Conservation (phyloP, 2,329 filamentous ascomycete genomes). For the Monosporascus sp. region DNA sequence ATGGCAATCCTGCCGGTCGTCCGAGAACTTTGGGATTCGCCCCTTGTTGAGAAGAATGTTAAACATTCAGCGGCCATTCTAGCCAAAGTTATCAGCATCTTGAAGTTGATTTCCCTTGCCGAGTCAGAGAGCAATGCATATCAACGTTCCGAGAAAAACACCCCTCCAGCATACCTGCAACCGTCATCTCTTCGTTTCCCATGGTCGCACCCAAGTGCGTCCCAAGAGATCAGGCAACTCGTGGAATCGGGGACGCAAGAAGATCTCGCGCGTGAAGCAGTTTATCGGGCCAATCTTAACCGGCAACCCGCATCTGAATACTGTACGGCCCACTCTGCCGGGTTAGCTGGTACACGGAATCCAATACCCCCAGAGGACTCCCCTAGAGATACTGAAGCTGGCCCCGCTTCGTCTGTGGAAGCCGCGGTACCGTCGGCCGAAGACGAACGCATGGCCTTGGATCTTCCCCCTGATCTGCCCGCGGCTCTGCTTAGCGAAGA, state of each 20-base stretch:
- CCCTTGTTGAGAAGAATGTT: slow-evolving; percentile 65
- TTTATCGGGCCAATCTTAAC: slow-evolving; percentile 76
- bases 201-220: slow-evolving; percentile 33
- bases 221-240: slow-evolving; percentile 28
- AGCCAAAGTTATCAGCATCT: slow-evolving; percentile 74
- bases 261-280: slow-evolving; percentile 68
- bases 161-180: slow-evolving; percentile 36
- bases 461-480: slow-evolving; percentile 18
- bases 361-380: slow-evolving; percentile 60
- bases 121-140: slow-evolving; percentile 67
- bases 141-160: slow-evolving; percentile 54
- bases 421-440: slow-evolving; percentile 17
- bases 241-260: slow-evolving; percentile 30
- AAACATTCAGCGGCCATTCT: slow-evolving; percentile 66
- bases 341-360: slow-evolving; percentile 56
- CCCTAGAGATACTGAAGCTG: slow-evolving; percentile 26
- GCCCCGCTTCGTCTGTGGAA: slow-evolving; percentile 24
- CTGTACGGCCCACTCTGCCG: slow-evolving; percentile 58
- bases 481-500: slow-evolving; percentile 21
- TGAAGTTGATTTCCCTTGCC: slow-evolving; percentile 72
- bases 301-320: slow-evolving; percentile 63
- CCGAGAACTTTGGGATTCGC: slow-evolving; percentile 77
- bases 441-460: slow-evolving; percentile 22
- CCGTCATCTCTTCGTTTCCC: slow-evolving; percentile 39
- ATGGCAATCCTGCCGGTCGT: slow-evolving; percentile 74